Base-by-base conservation (phyloP, 805 yeast genomes). In the Myxozyma udenii region DNA sequence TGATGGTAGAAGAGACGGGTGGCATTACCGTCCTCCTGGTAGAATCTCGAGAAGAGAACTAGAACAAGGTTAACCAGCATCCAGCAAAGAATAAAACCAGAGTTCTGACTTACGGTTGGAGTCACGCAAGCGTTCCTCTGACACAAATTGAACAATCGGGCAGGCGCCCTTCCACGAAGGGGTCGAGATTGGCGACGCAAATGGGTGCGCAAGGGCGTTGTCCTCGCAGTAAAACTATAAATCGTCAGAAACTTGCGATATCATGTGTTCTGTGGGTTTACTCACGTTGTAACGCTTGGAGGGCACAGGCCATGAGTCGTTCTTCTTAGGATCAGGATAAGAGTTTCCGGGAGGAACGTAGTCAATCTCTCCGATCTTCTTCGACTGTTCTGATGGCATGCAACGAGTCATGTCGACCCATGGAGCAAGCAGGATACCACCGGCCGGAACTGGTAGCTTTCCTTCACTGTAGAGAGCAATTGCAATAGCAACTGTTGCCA, bases 351-450 rank as follows among this genome's bases (percentile, higher is more conserved):
- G 40, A 6, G 60, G 60, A 4, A 55, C 3, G 35, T 52, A 55
- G 40, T 55, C 60, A 33, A 39, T 53, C 40, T 42, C 36, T n/a
- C 32, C 58, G 3, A 45, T 47, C 5, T 24, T 32, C 33, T 37
- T 38, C 1, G 54, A 41, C 21, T 43, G 24, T 30, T 55, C 60
- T 14, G 61, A 56, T 4, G 61, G 61, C 43, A 57, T 30, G 33
- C 52, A 32, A 11, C 60, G 54, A 2, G 58, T 52, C 49, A 47
- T 49, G 42, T 58, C 61, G 30, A 50, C 53, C 49, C 46, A 58
- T 2, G 61, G 61, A 11, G 61, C 52, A 12, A 57, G 37, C 9
- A 42, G 38, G 30, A 58, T 41, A 14, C 32, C 24, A 3, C 61
- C 61, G n/a, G 56, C 58, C 2, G 61, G 61, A 9, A 57, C 41